Evolutionary conservation across 768 basidiomycete genomes (phyloP).

Genomic region (Termitomyces sp.): DNA sequence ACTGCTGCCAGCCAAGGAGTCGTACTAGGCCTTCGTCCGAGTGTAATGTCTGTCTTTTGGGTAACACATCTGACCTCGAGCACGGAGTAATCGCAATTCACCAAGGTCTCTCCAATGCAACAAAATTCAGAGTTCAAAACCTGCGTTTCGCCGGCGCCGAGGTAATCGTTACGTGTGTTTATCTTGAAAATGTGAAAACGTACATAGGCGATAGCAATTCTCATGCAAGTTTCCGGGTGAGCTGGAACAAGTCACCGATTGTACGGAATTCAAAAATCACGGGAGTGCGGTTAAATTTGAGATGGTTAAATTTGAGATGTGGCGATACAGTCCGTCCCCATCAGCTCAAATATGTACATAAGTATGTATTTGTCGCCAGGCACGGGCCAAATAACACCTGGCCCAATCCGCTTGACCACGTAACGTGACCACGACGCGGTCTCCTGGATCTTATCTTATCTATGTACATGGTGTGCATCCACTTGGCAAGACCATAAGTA

Average conservation of each 20-base stretch:
- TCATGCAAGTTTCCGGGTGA: not conserved
- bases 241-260: not conserved
- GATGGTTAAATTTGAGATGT: not conserved
- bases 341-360: not conserved
- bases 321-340: not conserved
- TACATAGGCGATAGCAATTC: not conserved
- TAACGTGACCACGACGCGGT: not conserved
- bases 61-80: not conserved
- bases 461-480: not conserved
- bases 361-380: not conserved
- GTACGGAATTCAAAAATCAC: not conserved
- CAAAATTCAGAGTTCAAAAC: not conserved
- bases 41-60: not conserved
- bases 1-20: too few relatives aligned
- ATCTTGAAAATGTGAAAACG: not conserved
- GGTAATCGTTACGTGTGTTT: too few relatives aligned
- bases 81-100: too few relatives aligned
- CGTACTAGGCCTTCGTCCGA: too few relatives aligned
- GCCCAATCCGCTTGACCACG: not conserved
- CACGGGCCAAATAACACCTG: not conserved
- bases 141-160: not conserved
- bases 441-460: constrained; percentile 1
- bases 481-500: too few relatives aligned
- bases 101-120: too few relatives aligned
- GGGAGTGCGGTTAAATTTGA: too few relatives aligned